Evolutionary conservation across 768 basidiomycete genomes (phyloP), one percentile per base, ranked within the genome.

Genomic region (Tremella fuciformis): DNA sequence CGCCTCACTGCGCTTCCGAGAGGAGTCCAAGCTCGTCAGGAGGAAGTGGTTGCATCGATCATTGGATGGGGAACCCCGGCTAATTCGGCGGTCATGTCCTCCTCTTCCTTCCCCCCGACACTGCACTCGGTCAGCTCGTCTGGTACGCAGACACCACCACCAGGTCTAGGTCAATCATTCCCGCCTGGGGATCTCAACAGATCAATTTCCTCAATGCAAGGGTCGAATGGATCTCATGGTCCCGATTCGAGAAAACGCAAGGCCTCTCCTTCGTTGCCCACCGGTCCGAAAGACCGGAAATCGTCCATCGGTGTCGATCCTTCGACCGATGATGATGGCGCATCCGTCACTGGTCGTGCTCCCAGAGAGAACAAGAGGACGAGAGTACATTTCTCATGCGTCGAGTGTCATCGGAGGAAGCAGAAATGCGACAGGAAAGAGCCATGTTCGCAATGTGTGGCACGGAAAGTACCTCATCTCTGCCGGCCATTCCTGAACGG

Each of bases 401-500:
- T 73, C 0, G 68, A 70, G 50, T 69, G 68, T 64, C 68, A 71
- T 37, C 57, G 75, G 13, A 50, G 75, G 22, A 76, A 76, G 58
- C 75, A 76, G 62, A 76, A 76, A 60, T 76, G 72, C 50, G 70
- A 70, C 58, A 53, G 70, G 40, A 67, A 70, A 56, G 64, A 76
- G 56, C 75, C 75, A 2, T 77, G 72, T 52, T 69, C 69, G 9
- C 75, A 78, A 52, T 77, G 77, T 57, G 72, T 78, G 13, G 74
- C 73, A 4, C 62, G 77, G 21, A 69, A 73, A 42, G 77, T 78
- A 0, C 77, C 77, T 0, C 75, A 78, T 59, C 70, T 78, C 2
- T 78, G 77, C 54, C 50, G 77, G 52, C 75, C 75, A 7, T 78
- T 78, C 61, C 58, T 78, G 38, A 77, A 76, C 58, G 75, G 75